Percentiles rank a stretch among this genome's conserved stretches.
phyloP scores from a whole-genome alignment of 441 rosid species.

The Pelargonium citronellum region DNA sequence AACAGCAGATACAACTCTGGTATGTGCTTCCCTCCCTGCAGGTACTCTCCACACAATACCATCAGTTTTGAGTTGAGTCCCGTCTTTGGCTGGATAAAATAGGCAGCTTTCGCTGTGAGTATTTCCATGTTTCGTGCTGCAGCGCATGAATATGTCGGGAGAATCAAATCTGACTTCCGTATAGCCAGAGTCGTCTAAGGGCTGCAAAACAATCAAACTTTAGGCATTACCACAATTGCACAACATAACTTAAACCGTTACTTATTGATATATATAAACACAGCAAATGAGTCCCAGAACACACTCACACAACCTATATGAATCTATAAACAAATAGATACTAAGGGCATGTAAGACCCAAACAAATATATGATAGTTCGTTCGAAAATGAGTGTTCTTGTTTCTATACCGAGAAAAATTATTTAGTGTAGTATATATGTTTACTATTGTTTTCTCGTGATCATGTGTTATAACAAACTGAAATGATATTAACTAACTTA shows the following conservation, averaged over 20 bases:
- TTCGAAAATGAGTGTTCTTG: too few species aligned
- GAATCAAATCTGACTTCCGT: slow-evolving; percentile 49
- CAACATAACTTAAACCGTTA: not conserved
- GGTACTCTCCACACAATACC: slow-evolving; percentile 61
- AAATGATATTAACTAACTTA: too few species aligned
- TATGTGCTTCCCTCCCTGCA: slow-evolving; percentile 45
- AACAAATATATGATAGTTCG: too few species aligned
- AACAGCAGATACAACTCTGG: slow-evolving; percentile 24
- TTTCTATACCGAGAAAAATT: too few species aligned
- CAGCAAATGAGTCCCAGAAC: too few species aligned
- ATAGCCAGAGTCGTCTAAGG: slow-evolving; percentile 58
- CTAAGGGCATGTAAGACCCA: too few species aligned
- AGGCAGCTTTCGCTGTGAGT: slow-evolving; percentile 32
- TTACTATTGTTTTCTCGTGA: too few species aligned
- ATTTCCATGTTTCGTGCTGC: slow-evolving; percentile 26
- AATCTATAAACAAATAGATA: too few species aligned
- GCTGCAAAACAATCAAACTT: slow-evolving; percentile 33
- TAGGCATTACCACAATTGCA: slow-evolving; percentile 2
- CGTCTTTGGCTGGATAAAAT: slow-evolving; percentile 26
- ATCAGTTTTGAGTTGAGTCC: slow-evolving; percentile 16
- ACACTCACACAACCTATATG: too few species aligned
- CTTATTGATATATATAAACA: too few species aligned
- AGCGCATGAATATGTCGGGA: slow-evolving; percentile 54
- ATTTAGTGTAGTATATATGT: too few species aligned
- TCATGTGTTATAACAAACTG: too few species aligned